Evolutionary conservation across 2,329 filamentous ascomycete genomes (phyloP).

Genomic region (Gliomastix tumulicola): DNA sequence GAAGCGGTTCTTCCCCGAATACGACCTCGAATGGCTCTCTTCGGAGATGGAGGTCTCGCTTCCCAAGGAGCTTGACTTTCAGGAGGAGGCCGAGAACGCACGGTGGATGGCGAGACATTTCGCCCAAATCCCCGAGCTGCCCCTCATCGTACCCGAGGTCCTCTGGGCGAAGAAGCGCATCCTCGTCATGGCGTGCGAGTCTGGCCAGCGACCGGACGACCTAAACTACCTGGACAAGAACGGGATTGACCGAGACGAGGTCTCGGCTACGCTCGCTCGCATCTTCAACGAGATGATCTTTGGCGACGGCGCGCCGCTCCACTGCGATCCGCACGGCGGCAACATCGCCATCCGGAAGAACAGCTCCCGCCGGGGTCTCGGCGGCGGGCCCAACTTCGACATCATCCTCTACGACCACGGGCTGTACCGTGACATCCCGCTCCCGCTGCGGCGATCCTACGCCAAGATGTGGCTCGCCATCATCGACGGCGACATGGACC

Average conservation of each 20-base stretch:
- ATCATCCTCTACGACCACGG: conserved; percentile 96
- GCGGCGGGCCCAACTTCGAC: conserved; percentile 71
- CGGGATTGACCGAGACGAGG: conserved; percentile 88
- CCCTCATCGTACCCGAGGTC: conserved; percentile 82
- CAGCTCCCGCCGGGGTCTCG: conserved; percentile 40
- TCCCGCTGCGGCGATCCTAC: conserved; percentile 72
- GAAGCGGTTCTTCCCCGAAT: conserved; percentile 93
- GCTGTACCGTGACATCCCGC: conserved; percentile 86
- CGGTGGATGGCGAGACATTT: conserved; percentile 76
- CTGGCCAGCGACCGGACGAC: conserved; percentile 82
- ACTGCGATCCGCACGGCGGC: conserved; percentile 95
- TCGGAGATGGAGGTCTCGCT: conserved; percentile 88
- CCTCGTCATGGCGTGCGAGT: conserved; percentile 89
- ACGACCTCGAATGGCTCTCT: conserved; percentile 93
- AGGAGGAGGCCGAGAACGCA: conserved; percentile 79
- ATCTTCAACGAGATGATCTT: conserved; percentile 99
- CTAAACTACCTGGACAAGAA: conserved; percentile 78
- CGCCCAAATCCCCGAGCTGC: conserved; percentile 59
- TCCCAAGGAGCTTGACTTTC: conserved; percentile 87
- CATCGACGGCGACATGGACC: conserved; percentile 76
- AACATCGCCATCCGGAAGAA: conserved; percentile 91
- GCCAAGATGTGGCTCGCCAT: conserved; percentile 97
- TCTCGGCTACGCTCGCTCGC: conserved; percentile 79
- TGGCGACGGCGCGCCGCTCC: conserved; percentile 76
- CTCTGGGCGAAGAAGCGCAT: conserved; percentile 86